These are phyloP conservation scores for Pleurotus eryngii DNA, from an alignment of 768 basidiomycete genomes.

Conservation along the genomic window DNA sequence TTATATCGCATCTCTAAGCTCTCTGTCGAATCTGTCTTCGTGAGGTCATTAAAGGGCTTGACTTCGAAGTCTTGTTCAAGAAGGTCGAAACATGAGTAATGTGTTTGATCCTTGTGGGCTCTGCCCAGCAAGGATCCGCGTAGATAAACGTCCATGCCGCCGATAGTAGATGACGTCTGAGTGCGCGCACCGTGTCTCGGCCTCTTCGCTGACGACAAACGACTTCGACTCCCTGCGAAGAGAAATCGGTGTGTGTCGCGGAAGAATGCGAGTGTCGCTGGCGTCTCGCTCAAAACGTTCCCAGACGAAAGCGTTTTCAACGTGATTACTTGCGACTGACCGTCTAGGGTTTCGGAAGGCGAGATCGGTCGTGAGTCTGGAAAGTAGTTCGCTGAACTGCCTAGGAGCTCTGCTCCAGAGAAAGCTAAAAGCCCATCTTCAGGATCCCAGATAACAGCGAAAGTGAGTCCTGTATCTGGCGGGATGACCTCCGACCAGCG, in stretches of 20 bases:
- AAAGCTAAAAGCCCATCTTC: constrained; percentile 57
- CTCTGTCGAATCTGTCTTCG: too few relatives aligned
- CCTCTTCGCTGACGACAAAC: constrained; percentile 1
- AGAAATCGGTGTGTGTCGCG: constrained; percentile 19
- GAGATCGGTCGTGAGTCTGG: constrained; percentile 11
- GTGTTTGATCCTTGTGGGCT: constrained; percentile 18
- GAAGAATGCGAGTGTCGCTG: constrained; percentile 24
- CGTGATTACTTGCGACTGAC: constrained; percentile 23
- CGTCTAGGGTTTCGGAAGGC: constrained; percentile 24
- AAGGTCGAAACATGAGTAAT: constrained; percentile 26
- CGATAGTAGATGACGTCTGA: constrained; percentile 35
- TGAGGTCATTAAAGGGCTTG: constrained; percentile 17
- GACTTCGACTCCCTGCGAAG: constrained; percentile 4
- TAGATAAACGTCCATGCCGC: constrained; percentile 33
- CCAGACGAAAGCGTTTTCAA: constrained; percentile 16
- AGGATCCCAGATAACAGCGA: constrained; percentile 59
- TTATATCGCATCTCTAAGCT: constrained; percentile 8
- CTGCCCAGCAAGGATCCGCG: constrained; percentile 25
- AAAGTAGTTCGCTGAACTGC: constrained; percentile 13
- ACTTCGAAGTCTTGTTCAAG: constrained; percentile 18
- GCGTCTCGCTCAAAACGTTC: constrained; percentile 8
- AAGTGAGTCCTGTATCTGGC: constrained; percentile 52
- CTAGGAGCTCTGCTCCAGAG: constrained; percentile 46
- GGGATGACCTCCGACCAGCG: constrained; percentile 60
- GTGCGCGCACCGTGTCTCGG: constrained; percentile 13